These are phyloP conservation scores for Aspergillus ellipticus DNA, from an alignment of 495 filamentous ascomycete species.

Conservation along the genomic window DNA sequence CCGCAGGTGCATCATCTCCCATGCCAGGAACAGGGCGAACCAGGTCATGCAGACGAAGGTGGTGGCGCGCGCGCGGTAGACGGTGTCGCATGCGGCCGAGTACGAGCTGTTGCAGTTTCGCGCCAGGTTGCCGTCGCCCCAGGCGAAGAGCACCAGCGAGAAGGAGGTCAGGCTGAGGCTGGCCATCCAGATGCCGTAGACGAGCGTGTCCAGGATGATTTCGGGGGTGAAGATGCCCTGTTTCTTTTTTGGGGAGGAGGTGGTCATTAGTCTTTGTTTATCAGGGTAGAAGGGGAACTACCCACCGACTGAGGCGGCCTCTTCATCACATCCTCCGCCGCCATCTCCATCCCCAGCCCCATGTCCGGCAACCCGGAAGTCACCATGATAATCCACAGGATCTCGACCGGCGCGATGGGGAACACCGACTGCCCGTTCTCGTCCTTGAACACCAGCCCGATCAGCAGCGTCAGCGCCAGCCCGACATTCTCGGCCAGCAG, in stretches of 20 bases:
- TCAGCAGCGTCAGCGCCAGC: slow-evolving; percentile 62
- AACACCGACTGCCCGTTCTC: slow-evolving; percentile 60
- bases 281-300: slow-evolving; percentile 9
- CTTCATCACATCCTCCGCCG: slow-evolving; percentile 62
- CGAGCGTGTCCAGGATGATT: slow-evolving; percentile 62
- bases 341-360: slow-evolving; percentile 68
- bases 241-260: slow-evolving; percentile 50
- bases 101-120: slow-evolving; percentile 59
- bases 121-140: slow-evolving; percentile 63
- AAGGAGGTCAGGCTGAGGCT: slow-evolving; percentile 64
- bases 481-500: slow-evolving; percentile 71
- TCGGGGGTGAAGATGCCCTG: slow-evolving; percentile 67
- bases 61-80: slow-evolving; percentile 69
- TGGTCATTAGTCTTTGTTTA: too few species aligned
- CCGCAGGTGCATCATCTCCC: slow-evolving; percentile 69
- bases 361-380: slow-evolving; percentile 71
- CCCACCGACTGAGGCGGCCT: slow-evolving; percentile 62
- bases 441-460: slow-evolving; percentile 72
- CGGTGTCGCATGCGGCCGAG: slow-evolving; percentile 53
- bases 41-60: slow-evolving; percentile 71
- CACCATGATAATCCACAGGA: slow-evolving; percentile 77
- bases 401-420: slow-evolving; percentile 68
- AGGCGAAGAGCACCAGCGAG: slow-evolving; percentile 61
- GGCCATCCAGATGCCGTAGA: slow-evolving; percentile 70
- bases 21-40: slow-evolving; percentile 70